Percentiles rank a stretch among this genome's conserved stretches.
Conservation (phyloP, 2,329 filamentous ascomycete species). For the Aspergillus hiratsukae region DNA sequence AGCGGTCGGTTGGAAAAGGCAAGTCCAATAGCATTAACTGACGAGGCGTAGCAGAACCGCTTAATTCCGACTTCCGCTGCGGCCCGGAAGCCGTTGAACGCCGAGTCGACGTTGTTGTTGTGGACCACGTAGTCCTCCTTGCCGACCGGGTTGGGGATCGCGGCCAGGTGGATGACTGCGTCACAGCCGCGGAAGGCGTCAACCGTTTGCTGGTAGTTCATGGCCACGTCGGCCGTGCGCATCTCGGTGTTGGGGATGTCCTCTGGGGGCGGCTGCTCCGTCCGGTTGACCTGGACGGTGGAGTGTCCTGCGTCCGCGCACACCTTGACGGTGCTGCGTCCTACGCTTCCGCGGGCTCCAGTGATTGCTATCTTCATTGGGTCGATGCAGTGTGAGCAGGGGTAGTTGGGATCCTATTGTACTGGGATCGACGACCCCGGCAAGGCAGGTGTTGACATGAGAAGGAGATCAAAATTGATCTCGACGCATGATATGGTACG, state of each 20-base stretch:
- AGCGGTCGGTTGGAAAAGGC: conserved; percentile 34
- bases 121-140: conserved; percentile 31
- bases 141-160: conserved; percentile 33
- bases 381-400: conserved; percentile 17
- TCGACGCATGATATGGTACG: not conserved
- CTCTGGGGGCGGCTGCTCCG: conserved; percentile 24
- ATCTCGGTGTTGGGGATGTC: conserved; percentile 28
- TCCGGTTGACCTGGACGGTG: conserved; percentile 34
- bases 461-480: not conserved
- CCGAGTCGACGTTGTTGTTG: conserved; percentile 35
- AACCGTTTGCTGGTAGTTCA: conserved; percentile 28
- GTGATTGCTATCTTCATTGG: conserved; percentile 41
- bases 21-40: conserved; percentile 37
- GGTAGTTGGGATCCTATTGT: too few relatives aligned
- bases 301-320: conserved; percentile 29
- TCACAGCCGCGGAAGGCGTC: conserved; percentile 34
- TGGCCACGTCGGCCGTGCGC: conserved; percentile 30
- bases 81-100: conserved; percentile 39
- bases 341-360: conserved; percentile 33
- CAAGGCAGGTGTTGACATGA: not conserved
- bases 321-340: conserved; percentile 26
- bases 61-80: conserved; percentile 33
- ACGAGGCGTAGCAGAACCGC: conserved; percentile 34
- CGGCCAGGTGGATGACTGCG: conserved; percentile 37
- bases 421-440: not conserved